phyloP scores from a whole-genome alignment of 2,329 filamentous ascomycete genomes.

The Rutstroemia sp. region DNA sequence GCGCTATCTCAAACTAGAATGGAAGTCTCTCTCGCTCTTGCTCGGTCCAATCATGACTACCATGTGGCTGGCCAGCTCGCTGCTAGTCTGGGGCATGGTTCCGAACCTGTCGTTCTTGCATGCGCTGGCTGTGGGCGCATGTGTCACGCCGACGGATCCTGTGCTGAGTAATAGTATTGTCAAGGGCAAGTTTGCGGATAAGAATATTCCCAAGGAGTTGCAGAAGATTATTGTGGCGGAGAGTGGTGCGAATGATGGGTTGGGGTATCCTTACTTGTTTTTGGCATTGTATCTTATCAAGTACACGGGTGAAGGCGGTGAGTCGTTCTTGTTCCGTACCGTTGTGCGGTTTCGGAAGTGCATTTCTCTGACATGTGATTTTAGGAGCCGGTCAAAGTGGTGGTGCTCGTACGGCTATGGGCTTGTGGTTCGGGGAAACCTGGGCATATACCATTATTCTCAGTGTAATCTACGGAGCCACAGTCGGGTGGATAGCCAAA shows the following conservation, averaged over 20 bases:
- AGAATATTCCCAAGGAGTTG: conserved; percentile 74
- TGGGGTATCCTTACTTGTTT: conserved; percentile 82
- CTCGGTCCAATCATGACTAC: conserved; percentile 76
- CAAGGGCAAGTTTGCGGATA: conserved; percentile 87
- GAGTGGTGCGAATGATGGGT: conserved; percentile 80
- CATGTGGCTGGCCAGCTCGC: conserved; percentile 82
- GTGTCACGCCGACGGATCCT: conserved; percentile 88
- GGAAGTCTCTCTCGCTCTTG: conserved; percentile 65
- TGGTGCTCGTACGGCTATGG: conserved; percentile 59
- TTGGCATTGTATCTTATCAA: conserved; percentile 78
- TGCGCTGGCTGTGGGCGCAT: conserved; percentile 72
- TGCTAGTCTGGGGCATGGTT: conserved; percentile 70
- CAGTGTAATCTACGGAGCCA: conserved; percentile 68
- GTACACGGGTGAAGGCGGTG: conserved; percentile 48
- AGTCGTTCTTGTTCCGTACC: conserved; percentile 31
- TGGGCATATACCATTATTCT: conserved; percentile 78
- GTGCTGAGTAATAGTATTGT: conserved; percentile 84
- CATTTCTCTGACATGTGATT: background rate
- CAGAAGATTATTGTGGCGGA: conserved; percentile 76
- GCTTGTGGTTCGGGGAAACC: conserved; percentile 77
- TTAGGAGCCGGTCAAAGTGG: conserved; percentile 39
- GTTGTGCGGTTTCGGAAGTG: background rate
- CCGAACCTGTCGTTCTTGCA: conserved; percentile 67
- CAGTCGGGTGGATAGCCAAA: conserved; percentile 75
- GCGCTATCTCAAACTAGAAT: conserved; percentile 71